phyloP scores from a whole-genome alignment of 1,284 basidiomycete species.

The Vanrija sp. region DNA sequence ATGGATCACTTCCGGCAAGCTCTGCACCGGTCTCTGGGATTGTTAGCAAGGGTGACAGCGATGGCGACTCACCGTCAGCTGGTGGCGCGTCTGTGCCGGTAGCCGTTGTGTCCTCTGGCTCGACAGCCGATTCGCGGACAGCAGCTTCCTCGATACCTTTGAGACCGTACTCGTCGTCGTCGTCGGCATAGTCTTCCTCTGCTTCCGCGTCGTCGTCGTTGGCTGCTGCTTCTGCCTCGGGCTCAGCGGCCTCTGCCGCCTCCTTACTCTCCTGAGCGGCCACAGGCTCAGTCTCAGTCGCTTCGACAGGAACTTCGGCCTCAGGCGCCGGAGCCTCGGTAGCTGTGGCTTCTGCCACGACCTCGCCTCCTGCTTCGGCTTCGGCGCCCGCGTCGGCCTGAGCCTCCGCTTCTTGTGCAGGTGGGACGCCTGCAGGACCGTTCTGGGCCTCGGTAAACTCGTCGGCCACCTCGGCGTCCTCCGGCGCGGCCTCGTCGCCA shows the following conservation, averaged over 20 bases:
- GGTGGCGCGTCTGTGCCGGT: background rate
- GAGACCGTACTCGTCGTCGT: constrained; percentile 13
- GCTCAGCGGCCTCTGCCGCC: constrained; percentile 11
- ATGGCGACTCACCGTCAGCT: no score
- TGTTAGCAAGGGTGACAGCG: no score
- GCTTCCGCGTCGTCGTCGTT: background rate
- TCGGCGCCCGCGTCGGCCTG: background rate
- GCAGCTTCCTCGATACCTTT: constrained; percentile 12
- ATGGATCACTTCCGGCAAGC: background rate
- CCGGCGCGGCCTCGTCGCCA: background rate
- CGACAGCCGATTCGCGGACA: constrained; percentile 4
- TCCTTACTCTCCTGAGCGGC: background rate
- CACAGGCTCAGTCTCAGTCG: background rate
- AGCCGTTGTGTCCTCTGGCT: background rate
- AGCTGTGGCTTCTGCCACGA: background rate
- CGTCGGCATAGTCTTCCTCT: constrained; percentile 1
- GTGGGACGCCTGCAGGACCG: no score
- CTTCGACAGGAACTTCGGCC: background rate
- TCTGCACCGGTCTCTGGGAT: no score
- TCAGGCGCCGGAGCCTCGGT: background rate
- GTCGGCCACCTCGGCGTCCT: background rate
- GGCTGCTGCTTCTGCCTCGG: constrained; percentile 44
- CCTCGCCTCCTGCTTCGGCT: background rate
- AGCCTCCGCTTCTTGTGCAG: no score
- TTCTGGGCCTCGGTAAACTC: no score